Base-by-base conservation (phyloP, 805 yeast species). In the Millerago galiae region DNA sequence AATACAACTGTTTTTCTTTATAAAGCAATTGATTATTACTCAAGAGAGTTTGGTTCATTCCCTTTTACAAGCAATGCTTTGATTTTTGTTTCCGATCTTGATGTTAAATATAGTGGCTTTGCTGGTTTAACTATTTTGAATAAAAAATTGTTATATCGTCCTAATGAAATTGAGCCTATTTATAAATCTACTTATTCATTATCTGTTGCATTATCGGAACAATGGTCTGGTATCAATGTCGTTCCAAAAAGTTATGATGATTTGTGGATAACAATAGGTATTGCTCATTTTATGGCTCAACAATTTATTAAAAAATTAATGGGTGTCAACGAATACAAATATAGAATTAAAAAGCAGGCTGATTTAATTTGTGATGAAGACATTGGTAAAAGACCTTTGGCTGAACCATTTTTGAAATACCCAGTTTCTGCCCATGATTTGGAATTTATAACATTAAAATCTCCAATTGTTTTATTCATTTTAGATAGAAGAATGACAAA, bases 401-500 rank as follows among this genome's bases (percentile, higher is more conserved):
- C 91, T 0, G 63, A 68, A 5, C 95, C 88, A 28, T 70, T 71
- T 32, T 72, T 80, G 45, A 61, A 75, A 27, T 82, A 72, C 48
- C 96, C 96, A 0, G 61, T 89, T 4, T 56, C 65, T 10, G 77
- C 72, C 13, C 63, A 65, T 15, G 95, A 86, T 52, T 61, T 91
- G 6, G 71, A 69, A 0, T 91, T 91, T 53, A 62, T 91, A 16
- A 72, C 72, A 35, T 64, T 91, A 37, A 93, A 93, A 55, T 81
- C 96, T 0, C 96, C 98, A 0, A 66, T 90, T 40, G 90, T 93
- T 1, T 59, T 93, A 37, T 83, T 77, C 54, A 89, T 91, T 32
- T 66, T 93, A 25, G 97, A 93, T 58, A 75, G 86, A 37, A 71
- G 99, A 48, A 88, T 93, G 95, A 90, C 96, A 1, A 93, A 93